Conservation (phyloP, 2,329 filamentous ascomycete species). For the Byssothecium circinans region DNA sequence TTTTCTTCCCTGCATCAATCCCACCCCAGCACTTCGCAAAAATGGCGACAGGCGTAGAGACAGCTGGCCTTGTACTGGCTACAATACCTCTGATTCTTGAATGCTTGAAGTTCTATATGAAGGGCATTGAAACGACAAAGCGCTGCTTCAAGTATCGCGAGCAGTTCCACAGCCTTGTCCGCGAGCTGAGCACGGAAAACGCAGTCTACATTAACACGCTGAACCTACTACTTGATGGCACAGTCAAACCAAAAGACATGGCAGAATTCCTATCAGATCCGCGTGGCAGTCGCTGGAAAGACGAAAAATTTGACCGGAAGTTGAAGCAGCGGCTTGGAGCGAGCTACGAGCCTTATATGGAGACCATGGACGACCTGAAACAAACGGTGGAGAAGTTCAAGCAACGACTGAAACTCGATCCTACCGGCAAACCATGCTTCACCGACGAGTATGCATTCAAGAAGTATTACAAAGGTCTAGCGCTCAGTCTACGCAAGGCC, state of each 20-base stretch:
- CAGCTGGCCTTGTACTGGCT: constrained; percentile 31
- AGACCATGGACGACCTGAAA: constrained; percentile 14
- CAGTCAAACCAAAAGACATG: constrained; percentile 23
- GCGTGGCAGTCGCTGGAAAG: constrained; percentile 23
- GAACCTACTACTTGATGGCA: constrained; percentile 23
- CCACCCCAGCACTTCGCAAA: not conserved
- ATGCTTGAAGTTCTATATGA: constrained; percentile 36
- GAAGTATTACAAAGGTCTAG: constrained; percentile 31
- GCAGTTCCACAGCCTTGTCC: constrained; percentile 23
- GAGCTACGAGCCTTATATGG: constrained; percentile 19
- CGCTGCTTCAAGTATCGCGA: constrained; percentile 25
- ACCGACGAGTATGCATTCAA: constrained; percentile 24
- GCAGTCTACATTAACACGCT: constrained; percentile 33
- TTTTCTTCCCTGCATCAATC: not conserved
- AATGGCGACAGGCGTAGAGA: constrained; percentile 22
- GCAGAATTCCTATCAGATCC: constrained; percentile 22
- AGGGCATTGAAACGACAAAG: constrained; percentile 34
- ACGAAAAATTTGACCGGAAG: constrained; percentile 13
- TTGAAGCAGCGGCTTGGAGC: constrained; percentile 17
- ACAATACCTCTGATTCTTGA: constrained; percentile 38
- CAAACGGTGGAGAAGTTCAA: constrained; percentile 14
- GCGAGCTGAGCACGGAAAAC: constrained; percentile 24
- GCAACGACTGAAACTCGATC: constrained; percentile 18
- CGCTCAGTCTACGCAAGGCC: constrained; percentile 30
- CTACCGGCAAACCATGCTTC: constrained; percentile 24